phyloP scores from a whole-genome alignment of 768 basidiomycete species.

The Coprinopsis marcescibilis region DNA sequence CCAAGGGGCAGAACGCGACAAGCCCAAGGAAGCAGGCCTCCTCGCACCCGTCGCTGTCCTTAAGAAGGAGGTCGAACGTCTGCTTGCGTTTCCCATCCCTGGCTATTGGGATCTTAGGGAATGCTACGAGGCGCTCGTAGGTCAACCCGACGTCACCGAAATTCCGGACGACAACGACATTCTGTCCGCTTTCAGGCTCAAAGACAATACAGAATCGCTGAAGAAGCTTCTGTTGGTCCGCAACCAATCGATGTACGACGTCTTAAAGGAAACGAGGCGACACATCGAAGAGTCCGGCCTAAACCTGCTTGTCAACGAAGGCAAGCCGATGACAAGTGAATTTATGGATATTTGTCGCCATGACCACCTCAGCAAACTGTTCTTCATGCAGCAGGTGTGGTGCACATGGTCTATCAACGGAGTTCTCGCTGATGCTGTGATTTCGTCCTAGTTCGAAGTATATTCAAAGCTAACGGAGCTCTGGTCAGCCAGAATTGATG shows the following conservation, averaged over 20 bases:
- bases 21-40: slow-evolving; percentile 35
- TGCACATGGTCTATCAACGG: neutral
- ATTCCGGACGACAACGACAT: slow-evolving; percentile 38
- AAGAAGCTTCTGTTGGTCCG: slow-evolving; percentile 24
- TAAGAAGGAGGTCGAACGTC: slow-evolving; percentile 38
- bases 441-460: slow-evolving; percentile 38
- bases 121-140: slow-evolving; percentile 26
- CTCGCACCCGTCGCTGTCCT: slow-evolving; percentile 38
- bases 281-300: slow-evolving; percentile 20
- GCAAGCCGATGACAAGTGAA: slow-evolving; percentile 29
- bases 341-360: slow-evolving; percentile 45
- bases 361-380: slow-evolving; percentile 40
- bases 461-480: slow-evolving; percentile 38
- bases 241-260: slow-evolving; percentile 28
- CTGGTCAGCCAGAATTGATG: slow-evolving; percentile 44
- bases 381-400: slow-evolving; percentile 48
- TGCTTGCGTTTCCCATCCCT: slow-evolving; percentile 40
- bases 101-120: slow-evolving; percentile 45
- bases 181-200: slow-evolving; percentile 23
- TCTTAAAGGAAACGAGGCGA: slow-evolving; percentile 28
- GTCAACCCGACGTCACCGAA: slow-evolving; percentile 13
- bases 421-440: neutral
- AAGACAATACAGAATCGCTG: slow-evolving; percentile 15
- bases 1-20: slow-evolving; percentile 9
- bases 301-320: slow-evolving; percentile 38